A percentile compares a stretch with the other conserved stretches of the same genome.
phyloP scores from a whole-genome alignment of 2,329 filamentous ascomycete genomes.

The Fusarium sp. region DNA sequence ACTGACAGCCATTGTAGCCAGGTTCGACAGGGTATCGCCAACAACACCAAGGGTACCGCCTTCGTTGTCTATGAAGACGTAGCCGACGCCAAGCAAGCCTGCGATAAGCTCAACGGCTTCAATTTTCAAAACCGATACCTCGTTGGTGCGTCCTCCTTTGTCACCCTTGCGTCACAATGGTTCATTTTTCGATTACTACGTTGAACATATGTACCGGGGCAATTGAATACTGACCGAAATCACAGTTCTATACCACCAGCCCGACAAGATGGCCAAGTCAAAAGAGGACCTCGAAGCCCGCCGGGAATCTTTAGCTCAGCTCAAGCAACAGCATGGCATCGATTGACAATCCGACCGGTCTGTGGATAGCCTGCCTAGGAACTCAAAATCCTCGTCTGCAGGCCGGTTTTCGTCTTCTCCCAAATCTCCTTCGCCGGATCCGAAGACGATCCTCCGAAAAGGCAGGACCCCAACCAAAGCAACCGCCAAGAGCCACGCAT shows the following conservation, averaged over 20 bases:
- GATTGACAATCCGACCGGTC: constrained; percentile 90
- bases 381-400: constrained; percentile 64
- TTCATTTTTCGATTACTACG: constrained; percentile 5
- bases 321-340: constrained; percentile 98
- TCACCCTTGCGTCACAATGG: background rate
- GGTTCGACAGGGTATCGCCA: constrained; percentile 97
- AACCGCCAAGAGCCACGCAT: constrained; percentile 53
- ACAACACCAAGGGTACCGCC: constrained; percentile 96
- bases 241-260: constrained; percentile 72
- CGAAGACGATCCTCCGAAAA: constrained; percentile 59
- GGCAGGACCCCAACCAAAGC: constrained; percentile 52
- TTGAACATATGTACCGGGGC: background rate
- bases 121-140: constrained; percentile 99
- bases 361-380: constrained; percentile 62
- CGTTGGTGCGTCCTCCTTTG: constrained; percentile 75
- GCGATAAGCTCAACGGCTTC: constrained; percentile 99
- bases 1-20: constrained; percentile 69
- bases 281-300: constrained; percentile 94
- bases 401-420: constrained; percentile 69
- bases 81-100: constrained; percentile 97
- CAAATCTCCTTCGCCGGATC: constrained; percentile 54
- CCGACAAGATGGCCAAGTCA: constrained; percentile 79
- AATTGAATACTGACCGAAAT: constrained; percentile 24
- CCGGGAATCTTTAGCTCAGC: constrained; percentile 96
- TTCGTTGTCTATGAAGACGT: constrained; percentile 99